Conservation (phyloP, 208 protist species). For the Acanthamoeba divionensis region DNA sequence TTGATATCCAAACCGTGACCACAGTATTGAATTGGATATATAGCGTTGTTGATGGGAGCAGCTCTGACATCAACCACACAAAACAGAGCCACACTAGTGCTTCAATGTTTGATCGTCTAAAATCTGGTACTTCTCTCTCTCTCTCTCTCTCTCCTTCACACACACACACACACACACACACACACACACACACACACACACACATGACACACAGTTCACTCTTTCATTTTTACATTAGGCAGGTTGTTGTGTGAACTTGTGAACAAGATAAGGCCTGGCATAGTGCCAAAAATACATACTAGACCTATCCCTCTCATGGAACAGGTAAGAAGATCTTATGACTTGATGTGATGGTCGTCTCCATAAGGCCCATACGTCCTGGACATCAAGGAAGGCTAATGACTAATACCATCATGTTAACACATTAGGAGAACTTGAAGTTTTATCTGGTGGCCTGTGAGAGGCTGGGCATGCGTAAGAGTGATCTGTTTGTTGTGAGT, state of each 20-base stretch:
- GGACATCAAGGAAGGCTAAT: background rate
- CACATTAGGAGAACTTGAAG: slow-evolving; percentile 60
- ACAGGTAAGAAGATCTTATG: background rate
- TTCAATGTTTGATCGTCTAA: too few relatives aligned
- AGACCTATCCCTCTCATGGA: slow-evolving; percentile 44
- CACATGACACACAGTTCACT: background rate
- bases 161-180: too few relatives aligned
- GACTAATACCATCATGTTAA: background rate
- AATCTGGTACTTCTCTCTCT: too few relatives aligned
- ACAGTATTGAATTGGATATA: too few relatives aligned
- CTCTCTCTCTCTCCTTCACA: too few relatives aligned
- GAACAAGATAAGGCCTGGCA: slow-evolving; percentile 26
- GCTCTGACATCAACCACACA: too few relatives aligned
- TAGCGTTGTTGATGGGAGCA: too few relatives aligned
- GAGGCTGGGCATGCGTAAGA: slow-evolving; percentile 50
- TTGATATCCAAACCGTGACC: background rate
- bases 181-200: too few relatives aligned
- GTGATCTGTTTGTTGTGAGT: slow-evolving; percentile 66
- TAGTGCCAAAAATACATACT: slow-evolving; percentile 10
- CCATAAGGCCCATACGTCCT: background rate
- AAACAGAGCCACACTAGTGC: too few relatives aligned
- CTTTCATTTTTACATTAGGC: background rate
- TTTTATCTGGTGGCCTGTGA: slow-evolving; percentile 57
- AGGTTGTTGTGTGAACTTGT: slow-evolving; percentile 25
- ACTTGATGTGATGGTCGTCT: background rate